These are phyloP conservation scores for Elymus sibiricus DNA, from an alignment of 176 grass and related monocot species.

Conservation along the genomic window DNA sequence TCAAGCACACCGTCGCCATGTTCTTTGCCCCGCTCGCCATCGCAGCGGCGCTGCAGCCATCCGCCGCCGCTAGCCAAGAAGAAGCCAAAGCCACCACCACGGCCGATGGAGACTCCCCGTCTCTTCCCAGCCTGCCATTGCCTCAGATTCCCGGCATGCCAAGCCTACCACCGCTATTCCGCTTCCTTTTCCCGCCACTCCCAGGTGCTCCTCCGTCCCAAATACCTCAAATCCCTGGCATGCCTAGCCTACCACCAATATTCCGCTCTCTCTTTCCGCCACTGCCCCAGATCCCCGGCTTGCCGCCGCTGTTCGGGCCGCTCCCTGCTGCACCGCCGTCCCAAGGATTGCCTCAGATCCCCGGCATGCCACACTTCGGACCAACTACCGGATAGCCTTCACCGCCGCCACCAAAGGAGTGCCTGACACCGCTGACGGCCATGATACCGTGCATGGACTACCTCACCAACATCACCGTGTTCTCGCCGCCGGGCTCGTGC, in stretches of 20 bases:
- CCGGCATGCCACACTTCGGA: background rate
- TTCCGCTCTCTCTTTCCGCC: background rate
- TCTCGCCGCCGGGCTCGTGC: background rate
- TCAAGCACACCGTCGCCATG: background rate
- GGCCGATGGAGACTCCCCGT: background rate
- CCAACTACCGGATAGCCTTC: background rate
- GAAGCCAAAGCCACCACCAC: background rate
- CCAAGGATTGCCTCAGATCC: background rate
- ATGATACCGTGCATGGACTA: slow-evolving; percentile 28
- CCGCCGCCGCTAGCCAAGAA: background rate
- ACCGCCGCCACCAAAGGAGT: background rate
- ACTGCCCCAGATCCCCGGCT: background rate
- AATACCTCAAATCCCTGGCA: background rate
- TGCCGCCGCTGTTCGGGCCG: background rate
- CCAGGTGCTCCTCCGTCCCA: no score
- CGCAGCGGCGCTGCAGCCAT: background rate
- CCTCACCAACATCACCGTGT: slow-evolving; percentile 28
- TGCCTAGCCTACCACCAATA: background rate
- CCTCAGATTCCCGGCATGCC: background rate
- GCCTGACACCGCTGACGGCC: background rate
- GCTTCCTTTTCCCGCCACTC: background rate
- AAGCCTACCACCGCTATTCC: background rate
- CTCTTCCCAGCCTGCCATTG: background rate
- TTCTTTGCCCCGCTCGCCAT: background rate
- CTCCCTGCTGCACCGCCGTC: no score